Percentiles rank a stretch among this genome's conserved stretches.
phyloP scores from a whole-genome alignment of 2,329 filamentous ascomycete genomes.

The Claviceps lovelessii region DNA sequence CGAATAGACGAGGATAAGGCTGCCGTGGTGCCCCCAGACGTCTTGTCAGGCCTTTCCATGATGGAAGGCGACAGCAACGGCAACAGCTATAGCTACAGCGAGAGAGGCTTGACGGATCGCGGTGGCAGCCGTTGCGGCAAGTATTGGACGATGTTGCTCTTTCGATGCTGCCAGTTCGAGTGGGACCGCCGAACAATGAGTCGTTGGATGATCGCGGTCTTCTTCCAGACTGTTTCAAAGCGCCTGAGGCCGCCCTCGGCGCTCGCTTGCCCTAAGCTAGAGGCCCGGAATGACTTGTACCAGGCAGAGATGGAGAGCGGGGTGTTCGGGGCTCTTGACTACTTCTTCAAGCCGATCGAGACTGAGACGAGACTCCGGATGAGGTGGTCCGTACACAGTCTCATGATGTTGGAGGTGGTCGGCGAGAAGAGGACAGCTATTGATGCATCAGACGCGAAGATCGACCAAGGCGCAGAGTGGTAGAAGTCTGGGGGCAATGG shows the following conservation, averaged over 20 bases:
- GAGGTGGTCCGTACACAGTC: constrained; percentile 11
- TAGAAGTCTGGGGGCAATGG: not conserved
- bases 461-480: not conserved
- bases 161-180: not conserved
- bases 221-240: constrained; percentile 16
- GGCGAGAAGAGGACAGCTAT: not conserved
- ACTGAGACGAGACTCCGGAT: constrained; percentile 12
- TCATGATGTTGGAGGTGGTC: constrained; percentile 16
- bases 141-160: constrained; percentile 1
- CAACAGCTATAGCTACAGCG: not conserved
- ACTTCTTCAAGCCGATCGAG: constrained; percentile 17
- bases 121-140: constrained; percentile 4
- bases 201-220: constrained; percentile 6
- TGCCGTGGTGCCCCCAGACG: constrained; percentile 11
- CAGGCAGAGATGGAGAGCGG: not conserved
- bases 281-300: constrained; percentile 11
- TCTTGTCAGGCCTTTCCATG: constrained; percentile 23
- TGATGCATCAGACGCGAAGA: not conserved
- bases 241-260: constrained; percentile 5
- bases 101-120: constrained; percentile 3
- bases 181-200: not conserved
- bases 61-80: constrained; percentile 9
- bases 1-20: constrained; percentile 16
- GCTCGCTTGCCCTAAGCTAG: constrained; percentile 9
- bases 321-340: not conserved